phyloP scores from a whole-genome alignment of 768 basidiomycete species.

The Dacryopinax spathularia region DNA sequence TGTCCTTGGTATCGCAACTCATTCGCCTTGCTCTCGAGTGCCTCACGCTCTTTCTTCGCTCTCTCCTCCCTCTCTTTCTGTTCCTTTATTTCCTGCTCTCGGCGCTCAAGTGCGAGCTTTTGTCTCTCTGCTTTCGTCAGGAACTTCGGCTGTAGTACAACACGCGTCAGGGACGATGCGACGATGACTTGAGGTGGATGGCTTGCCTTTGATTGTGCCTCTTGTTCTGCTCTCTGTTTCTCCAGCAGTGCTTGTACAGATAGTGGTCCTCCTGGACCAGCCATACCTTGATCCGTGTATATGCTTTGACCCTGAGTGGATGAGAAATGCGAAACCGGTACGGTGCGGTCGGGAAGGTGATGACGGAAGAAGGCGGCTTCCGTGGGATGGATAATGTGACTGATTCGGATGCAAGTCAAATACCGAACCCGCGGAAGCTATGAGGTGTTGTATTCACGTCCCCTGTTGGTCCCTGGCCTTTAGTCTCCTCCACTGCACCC shows the following conservation, averaged over 20 bases:
- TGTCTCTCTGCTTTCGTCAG: constrained; percentile 85
- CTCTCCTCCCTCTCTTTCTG: constrained; percentile 54
- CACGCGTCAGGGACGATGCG: not conserved
- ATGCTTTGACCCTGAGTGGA: not conserved
- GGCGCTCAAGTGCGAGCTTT: constrained; percentile 72
- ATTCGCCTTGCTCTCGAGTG: constrained; percentile 63
- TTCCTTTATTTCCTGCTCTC: constrained; percentile 65
- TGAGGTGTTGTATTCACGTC: not conserved
- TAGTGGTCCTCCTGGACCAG: constrained; percentile 34
- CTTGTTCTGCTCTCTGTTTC: constrained; percentile 78
- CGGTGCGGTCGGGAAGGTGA: not conserved
- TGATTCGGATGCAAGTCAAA: constrained; percentile 1
- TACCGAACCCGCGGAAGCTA: not conserved
- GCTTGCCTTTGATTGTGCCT: constrained; percentile 72
- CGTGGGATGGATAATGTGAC: not conserved
- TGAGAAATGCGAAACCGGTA: not conserved
- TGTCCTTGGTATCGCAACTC: constrained; percentile 38
- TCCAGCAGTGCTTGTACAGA: constrained; percentile 79
- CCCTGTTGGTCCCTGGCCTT: not conserved
- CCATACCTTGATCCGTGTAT: not conserved
- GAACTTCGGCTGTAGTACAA: constrained; percentile 65
- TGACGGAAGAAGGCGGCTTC: not conserved
- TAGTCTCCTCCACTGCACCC: not conserved
- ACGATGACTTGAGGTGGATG: constrained; percentile 5
- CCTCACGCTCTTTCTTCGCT: constrained; percentile 45